A percentile compares a stretch with the other conserved stretches of the same genome.
Conservation (phyloP, 495 filamentous ascomycete species). For the Podospora pseudopauciseta region DNA sequence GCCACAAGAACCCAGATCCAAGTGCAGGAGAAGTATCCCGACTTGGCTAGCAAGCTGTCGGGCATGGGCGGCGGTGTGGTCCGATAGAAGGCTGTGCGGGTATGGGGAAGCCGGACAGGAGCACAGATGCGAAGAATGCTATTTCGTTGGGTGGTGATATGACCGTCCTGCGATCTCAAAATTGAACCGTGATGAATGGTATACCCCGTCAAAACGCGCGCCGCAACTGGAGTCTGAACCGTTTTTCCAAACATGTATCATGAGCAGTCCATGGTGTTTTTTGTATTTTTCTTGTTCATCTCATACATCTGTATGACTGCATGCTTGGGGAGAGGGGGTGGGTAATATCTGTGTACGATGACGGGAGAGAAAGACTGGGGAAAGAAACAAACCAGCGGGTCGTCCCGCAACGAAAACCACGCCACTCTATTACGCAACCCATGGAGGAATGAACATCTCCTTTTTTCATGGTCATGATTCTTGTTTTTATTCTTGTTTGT, state of each 20-base stretch:
- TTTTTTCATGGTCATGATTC: neutral
- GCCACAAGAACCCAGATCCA: slow-evolving; percentile 95
- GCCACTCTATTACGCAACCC: neutral
- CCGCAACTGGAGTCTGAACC: neutral
- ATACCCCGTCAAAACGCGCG: neutral
- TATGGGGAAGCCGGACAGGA: neutral
- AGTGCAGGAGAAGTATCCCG: slow-evolving; percentile 98
- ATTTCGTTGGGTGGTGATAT: neutral
- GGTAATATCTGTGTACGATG: neutral
- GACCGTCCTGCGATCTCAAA: neutral
- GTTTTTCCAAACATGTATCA: neutral
- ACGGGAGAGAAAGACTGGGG: neutral
- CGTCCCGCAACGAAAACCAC: neutral
- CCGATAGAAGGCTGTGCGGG: slow-evolving; percentile 20
- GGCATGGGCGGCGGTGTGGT: slow-evolving; percentile 54
- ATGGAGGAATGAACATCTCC: neutral
- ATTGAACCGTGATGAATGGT: neutral
- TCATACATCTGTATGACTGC: neutral
- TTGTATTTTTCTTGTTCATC: neutral
- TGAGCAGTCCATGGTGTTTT: neutral
- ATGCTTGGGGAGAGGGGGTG: neutral
- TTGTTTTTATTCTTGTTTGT: neutral
- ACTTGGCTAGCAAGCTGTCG: slow-evolving; percentile 78
- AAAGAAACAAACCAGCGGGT: neutral
- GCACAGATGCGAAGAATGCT: neutral